Evolutionary conservation across 441 rosid species (phyloP), one percentile per base, ranked within the genome.

Genomic region (Breynia disticha): DNA sequence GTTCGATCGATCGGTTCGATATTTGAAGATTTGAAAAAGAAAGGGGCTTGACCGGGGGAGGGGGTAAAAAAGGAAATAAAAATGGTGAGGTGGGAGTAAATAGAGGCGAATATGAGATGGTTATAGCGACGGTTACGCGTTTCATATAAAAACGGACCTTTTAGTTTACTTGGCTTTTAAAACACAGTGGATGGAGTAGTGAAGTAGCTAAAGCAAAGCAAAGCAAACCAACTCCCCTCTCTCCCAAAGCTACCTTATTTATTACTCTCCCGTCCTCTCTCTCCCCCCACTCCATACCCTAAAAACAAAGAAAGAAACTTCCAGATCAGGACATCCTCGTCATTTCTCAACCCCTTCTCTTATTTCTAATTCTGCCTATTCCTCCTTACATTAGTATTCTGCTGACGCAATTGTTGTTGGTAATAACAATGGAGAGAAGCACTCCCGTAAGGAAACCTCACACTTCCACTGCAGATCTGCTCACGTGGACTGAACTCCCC

Each of bases 381-480:
- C n/a, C n/a, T n/a, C 41, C 41, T 37, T 37, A 6, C 41, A 37
- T 37, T 37, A 6, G 6, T 5, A 5, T 37, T 37, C 41, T n/a
- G n/a, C n/a, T n/a, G n/a, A n/a, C n/a, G n/a, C n/a, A n/a, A n/a
- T 37, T 37, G 11, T 37, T 37, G 41, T 11, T 37, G 41, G 7
- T 37, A 37, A 1, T 1, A 51, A 16, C 50, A 73, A 90, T 91
- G 98, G 95, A 88, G 75, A 88, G 86, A 75, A 74, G 5, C 76
- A 84, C 91, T 46, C 97, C 95, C 42, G 97, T 86, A 63, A 82
- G 95, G 69, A 93, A 93, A 49, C 71, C 96, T 5, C 87, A 87
- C 76, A 73, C 87, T 19, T 79, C 87, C 32, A 88, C 98, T 38
- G 95, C 95, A 73, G 98, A 93, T 93, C 98, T 93, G 73, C 97